Evolutionary conservation across 805 yeast species (phyloP), one percentile per base, ranked within the genome.

Genomic region (Pichia deserticola): DNA sequence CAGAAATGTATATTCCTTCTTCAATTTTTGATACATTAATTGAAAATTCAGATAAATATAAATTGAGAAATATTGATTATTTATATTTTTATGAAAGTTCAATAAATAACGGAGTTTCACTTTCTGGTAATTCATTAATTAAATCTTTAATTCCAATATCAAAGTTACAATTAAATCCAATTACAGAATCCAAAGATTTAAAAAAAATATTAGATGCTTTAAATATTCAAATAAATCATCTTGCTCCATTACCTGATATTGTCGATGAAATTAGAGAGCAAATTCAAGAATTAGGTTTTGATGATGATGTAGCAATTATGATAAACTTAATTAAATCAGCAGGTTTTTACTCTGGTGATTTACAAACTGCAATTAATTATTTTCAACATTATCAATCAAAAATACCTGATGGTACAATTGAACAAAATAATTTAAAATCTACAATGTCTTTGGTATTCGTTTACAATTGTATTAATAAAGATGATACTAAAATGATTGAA

Each of bases 311-410:
- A 11, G 39, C 44, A 12, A 44, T 54, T 3, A 56, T 55, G 43
- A 25, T 57, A 7, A 33, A 49, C 25, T 42, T 61, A 7, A 29
- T 63, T 10, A 54, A 50, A 46, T 56, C 63, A 1, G 44, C 54
- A n/a, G 67, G 63, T 1, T 62, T 63, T 42, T 50, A 59, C 42
- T 51, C 54, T 7, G 33, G 47, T 4, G 63, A 65, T 42, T 40
- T 66, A 28, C 37, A 40, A 9, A 48, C 42, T 7, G 54, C 69
- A 0, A 41, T 64, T 5, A 50, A 58, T 27, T 51, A 51, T 29
- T 63, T 57, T 38, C 57, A 58, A 25, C 36, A 44, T 4, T 66
- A 59, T 37, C 67, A 62, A 47, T 44, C 57, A 5, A 50, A 51
- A 36, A 58, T 58, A 33, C 56, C 65, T 5, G 59, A 61, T 39